Evolutionary conservation across 2,329 filamentous ascomycete species (phyloP), one percentile per base, ranked within the genome.

Genomic region (Fragosphaeria purpurea): DNA sequence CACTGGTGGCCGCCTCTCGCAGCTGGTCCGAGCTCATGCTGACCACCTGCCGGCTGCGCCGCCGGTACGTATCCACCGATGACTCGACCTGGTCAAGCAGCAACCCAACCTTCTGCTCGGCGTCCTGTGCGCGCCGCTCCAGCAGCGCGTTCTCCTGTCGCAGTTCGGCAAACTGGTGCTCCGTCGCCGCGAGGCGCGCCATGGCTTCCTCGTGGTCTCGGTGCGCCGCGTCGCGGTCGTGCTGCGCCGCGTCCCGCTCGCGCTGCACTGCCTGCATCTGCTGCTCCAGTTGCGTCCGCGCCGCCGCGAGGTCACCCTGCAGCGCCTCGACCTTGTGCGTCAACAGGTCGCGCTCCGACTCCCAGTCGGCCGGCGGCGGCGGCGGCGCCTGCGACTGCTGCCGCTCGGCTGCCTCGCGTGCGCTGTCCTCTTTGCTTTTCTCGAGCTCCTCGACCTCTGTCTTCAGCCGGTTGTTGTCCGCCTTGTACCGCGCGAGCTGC

Each of bases 1-100:
- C 46, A 50, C 40, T 53, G 40, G 55, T 59, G 32, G 56, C 60
- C n/a, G 61, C 60, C 33, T 65, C 64, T 6, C 68, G 70, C 35
- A 60, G 40, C 48, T 71, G 69, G 51, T 71, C 80, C 44, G 72
- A 77, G 44, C 67, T 76, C 61, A 74, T 73, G 65, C 71, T 79
- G 53, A 67, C 69, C 45, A 66, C 66, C 56, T 80, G 77, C 40
- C 83, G 76, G 59, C 79, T 83, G 53, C 79, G 88, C 41, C 93
- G 86, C 50, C 93, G 86, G 67, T 97, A 97, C 64, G 87, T 95
- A 67, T 93, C 90, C 12, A 98, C 93, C 4, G 88, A 95, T 41
- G 83, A 82, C 66, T 95, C 91, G 39, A 98, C 90, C 63, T 97
- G 91, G 65, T 97, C 89, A 10, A 98, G 81, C 46, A 98, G 80